Conservation (phyloP, 192 early-diverging fungal species). For the Backusella macrospora region DNA sequence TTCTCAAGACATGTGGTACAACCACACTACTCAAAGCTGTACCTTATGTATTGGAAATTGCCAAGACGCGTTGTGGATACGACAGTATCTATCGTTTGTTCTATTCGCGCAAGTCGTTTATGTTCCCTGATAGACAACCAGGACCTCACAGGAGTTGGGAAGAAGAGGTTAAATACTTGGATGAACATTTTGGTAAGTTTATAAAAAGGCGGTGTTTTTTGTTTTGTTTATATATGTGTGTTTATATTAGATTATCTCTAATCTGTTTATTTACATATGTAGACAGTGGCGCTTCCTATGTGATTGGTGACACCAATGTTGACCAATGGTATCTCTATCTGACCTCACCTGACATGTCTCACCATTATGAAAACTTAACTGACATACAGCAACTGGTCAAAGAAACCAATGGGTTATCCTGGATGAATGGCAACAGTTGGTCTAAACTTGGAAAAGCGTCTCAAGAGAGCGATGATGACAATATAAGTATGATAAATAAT, state of each 20-base stretch:
- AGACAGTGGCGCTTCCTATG: conserved; percentile 81
- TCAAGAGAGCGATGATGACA: neutral
- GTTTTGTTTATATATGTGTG: neutral
- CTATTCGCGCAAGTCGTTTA: conserved; percentile 95
- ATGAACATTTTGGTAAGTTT: conserved; percentile 61
- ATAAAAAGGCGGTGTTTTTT: neutral
- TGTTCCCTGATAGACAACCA: conserved; percentile 92
- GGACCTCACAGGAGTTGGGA: conserved; percentile 91
- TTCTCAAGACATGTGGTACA: conserved; percentile 97
- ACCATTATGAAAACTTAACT: conserved; percentile 1
- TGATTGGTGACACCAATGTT: conserved; percentile 90
- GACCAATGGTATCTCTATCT: conserved; percentile 98
- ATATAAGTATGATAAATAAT: neutral
- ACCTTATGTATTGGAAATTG: conserved; percentile 86
- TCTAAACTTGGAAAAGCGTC: conserved; percentile 1
- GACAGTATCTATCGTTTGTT: conserved; percentile 81
- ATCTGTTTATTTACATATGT: conserved; percentile 15
- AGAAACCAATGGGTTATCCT: conserved; percentile 24
- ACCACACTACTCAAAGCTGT: conserved; percentile 90
- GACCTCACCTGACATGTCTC: conserved; percentile 63
- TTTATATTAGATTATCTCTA: neutral
- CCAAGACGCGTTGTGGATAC: conserved; percentile 63
- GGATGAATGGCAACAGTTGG: conserved; percentile 21
- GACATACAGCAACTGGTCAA: conserved; percentile 23
- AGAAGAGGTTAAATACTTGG: conserved; percentile 83